Evolutionary conservation across 2,329 filamentous ascomycete genomes (phyloP).

Genomic region (Trichoderma gracile): DNA sequence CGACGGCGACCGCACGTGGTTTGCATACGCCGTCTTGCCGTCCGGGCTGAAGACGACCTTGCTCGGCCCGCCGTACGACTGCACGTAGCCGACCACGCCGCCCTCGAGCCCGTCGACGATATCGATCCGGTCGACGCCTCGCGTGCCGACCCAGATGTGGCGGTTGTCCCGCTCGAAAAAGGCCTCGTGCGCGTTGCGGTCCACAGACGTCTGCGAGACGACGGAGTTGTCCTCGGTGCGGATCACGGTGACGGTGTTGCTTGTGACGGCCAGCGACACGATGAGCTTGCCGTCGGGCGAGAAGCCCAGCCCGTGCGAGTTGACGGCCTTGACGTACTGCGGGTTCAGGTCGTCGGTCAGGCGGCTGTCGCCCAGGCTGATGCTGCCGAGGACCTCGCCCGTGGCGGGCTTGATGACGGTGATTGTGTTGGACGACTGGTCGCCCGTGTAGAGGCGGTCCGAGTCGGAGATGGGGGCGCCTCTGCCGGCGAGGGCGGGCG

Average conservation of each 20-base stretch:
- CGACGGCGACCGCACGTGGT: slow-evolving; percentile 26
- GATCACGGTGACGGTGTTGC: slow-evolving; percentile 27
- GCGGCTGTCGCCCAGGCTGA: slow-evolving; percentile 23
- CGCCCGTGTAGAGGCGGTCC: slow-evolving; percentile 25
- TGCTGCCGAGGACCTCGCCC: slow-evolving; percentile 26
- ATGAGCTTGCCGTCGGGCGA: slow-evolving; percentile 26
- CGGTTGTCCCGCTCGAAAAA: slow-evolving; percentile 27
- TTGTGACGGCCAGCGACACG: slow-evolving; percentile 27
- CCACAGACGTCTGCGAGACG: slow-evolving; percentile 25
- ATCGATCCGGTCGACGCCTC: slow-evolving; percentile 26
- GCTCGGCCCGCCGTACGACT: slow-evolving; percentile 27
- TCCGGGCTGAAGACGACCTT: slow-evolving; percentile 29
- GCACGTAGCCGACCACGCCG: slow-evolving; percentile 19
- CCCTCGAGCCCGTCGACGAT: slow-evolving; percentile 26
- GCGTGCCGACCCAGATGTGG: slow-evolving; percentile 27
- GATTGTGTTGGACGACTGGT: slow-evolving; percentile 26
- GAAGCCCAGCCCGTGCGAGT: slow-evolving; percentile 28
- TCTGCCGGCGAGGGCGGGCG: slow-evolving; percentile 15
- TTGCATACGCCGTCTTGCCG: slow-evolving; percentile 26
- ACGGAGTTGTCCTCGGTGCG: slow-evolving; percentile 26
- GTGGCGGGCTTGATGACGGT: slow-evolving; percentile 25
- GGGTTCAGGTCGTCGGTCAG: slow-evolving; percentile 22
- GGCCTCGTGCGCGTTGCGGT: slow-evolving; percentile 27
- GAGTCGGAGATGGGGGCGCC: slow-evolving; percentile 19
- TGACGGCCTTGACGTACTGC: slow-evolving; percentile 25